Evolutionary conservation across 148 eudicot species (phyloP), one percentile per base, ranked within the genome.

Genomic region (Persicaria tinctoria): DNA sequence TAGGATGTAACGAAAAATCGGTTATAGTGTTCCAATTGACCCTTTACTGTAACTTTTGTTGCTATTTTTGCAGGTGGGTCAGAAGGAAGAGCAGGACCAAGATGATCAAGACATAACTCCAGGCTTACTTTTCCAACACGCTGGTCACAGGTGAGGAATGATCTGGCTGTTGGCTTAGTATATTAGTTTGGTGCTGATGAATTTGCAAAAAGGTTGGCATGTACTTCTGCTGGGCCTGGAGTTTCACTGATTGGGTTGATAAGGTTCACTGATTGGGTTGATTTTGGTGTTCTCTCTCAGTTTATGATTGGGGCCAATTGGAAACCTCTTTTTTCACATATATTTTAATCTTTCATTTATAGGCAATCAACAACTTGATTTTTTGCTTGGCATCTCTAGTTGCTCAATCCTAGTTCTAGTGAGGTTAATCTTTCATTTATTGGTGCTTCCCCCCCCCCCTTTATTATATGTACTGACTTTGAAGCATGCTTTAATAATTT

Each of bases 51-150:
- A 16, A 16, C 69, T 17, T 51, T 13, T 12, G 1, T 49, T 79
- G 68, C 46, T 38, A 53, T 12, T 78, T 53, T 83, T 78, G 76
- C 80, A 93, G 98, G 91, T 93, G 74, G 98, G 89, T 56, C 79
- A 84, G 75, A 83, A 82, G 84, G 81, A 77, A 76, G 96, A 89
- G 82, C 72, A 47, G 59, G 90, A 83, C 51, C 78, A 71, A 73
- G 80, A 75, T 54, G 62, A 82, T 55, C 82, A 87, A 51, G 79
- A 76, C 81, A 76, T 89, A 76, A 85, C 97, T 73, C 81, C 92
- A 64, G 98, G 98, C 68, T 86, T 93, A 76, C 89, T 93, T 79
- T 93, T 93, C 70, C 96, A 87, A 81, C 98, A 93, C 82, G 89
- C 92, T 77, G 98, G 98, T 69, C 98, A 93, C 87, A 93, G 98